Base-by-base conservation (phyloP, 169 alveolate species). In the Plasmodium gallinaceum region DNA sequence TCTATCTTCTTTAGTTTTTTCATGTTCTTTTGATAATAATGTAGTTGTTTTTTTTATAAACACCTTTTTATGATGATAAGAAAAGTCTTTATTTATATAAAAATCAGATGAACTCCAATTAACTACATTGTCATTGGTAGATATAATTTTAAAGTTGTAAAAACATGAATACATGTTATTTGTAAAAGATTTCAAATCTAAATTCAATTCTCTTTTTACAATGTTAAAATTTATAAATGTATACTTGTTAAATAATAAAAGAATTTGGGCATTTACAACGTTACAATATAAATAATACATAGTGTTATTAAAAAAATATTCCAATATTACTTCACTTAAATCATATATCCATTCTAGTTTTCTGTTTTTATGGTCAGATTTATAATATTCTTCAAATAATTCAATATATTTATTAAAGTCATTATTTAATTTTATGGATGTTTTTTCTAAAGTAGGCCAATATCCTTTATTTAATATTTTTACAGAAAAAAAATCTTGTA, bases 271-370 rank as follows among this genome's bases (percentile, higher is more conserved):
- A 64, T 94, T 93, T 22, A 89, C 90, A 6, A 96, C 80, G 54
- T 92, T 92, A 57, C 95, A 92, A 46, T 88, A 74, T 14, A 92
- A 64, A 71, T 88, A 90, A 54, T 69, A 75, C 16, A 24, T 39
- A 7, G 71, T 51, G 9, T 72, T 32, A 24, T 88, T 61, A 43
- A 66, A 60, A 5, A 26, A 48, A 54, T 66, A 88, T 45, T 83
- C 64, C 10, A 95, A 64, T 57, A 72, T 52, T 45, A 95, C 88
- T 61, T 89, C 90, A 60, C 96, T 96, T 42, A 93, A 90, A 70
- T 92, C 92, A 52, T 93, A 92, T 66, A 94, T 78, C 97, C 97
- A 95, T 43, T 91, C 88, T 5, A 95, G 80, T 46, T 92, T 87
- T 43, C 95, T 87, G 75, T 93, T 95, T 57, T 88, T 86, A 48